Conservation (phyloP, 164 flowering plant genomes). For the Piper longum region DNA sequence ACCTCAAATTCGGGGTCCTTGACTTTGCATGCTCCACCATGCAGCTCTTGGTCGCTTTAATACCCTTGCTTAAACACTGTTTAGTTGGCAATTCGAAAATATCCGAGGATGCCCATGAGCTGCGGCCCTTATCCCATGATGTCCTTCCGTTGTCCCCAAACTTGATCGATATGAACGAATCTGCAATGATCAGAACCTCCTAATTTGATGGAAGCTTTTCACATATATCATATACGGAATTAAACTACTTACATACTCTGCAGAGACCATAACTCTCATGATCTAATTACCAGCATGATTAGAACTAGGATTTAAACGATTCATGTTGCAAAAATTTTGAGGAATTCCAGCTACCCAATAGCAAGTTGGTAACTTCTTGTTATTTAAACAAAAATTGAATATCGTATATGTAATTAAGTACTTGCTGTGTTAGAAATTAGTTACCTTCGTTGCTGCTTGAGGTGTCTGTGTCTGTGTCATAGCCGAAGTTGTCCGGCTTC, state of each 20-base stretch:
- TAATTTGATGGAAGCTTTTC: no score
- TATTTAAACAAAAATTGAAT: no score
- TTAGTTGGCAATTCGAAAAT: constrained; percentile 17
- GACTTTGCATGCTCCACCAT: constrained; percentile 48
- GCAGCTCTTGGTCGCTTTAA: constrained; percentile 18
- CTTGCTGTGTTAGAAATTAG: no score
- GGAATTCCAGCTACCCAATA: no score
- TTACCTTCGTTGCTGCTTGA: constrained; percentile 60
- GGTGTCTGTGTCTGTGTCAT: constrained; percentile 22
- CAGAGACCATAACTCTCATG: no score
- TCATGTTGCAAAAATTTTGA: no score
- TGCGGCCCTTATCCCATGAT: constrained; percentile 62
- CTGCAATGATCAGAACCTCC: constrained; percentile 16
- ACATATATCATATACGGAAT: no score
- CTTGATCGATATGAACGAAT: constrained; percentile 81
- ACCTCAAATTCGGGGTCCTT: constrained; percentile 32
- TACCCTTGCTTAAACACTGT: constrained; percentile 15
- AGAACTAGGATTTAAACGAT: no score
- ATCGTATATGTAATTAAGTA: no score
- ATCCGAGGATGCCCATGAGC: constrained; percentile 27
- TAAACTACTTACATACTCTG: no score
- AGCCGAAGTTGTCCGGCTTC: constrained; percentile 18
- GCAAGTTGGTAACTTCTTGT: no score
- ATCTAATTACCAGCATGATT: no score
- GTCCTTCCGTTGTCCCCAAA: constrained; percentile 67